Evolutionary conservation across 306 rosid species (phyloP).

Genomic region (Fragaria vesca): DNA sequence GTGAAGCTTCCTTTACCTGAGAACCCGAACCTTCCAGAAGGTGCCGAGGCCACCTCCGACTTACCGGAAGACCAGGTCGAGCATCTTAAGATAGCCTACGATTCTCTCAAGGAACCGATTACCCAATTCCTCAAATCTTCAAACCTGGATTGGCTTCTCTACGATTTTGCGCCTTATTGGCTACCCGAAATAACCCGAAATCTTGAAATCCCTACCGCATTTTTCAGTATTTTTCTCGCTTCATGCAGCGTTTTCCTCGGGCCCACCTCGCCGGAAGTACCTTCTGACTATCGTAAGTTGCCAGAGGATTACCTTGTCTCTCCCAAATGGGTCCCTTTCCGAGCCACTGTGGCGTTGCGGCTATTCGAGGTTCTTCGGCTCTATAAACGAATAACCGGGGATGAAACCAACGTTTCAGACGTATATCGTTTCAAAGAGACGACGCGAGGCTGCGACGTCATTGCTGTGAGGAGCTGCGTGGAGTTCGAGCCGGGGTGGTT

Average conservation of each 20-base stretch:
- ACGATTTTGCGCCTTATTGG: conserved; percentile 42
- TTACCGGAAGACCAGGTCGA: conserved; percentile 30
- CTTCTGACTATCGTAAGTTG: neutral
- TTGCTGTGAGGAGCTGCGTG: conserved; percentile 16
- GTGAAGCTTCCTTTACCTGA: conserved; percentile 42
- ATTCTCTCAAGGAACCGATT: conserved; percentile 30
- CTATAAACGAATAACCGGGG: neutral
- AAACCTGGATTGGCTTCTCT: conserved; percentile 39
- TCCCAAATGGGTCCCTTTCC: conserved; percentile 42
- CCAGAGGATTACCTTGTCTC: conserved; percentile 20
- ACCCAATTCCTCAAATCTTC: conserved; percentile 34
- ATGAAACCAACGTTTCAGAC: conserved; percentile 11
- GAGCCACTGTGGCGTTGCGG: conserved; percentile 21
- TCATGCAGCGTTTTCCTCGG: neutral
- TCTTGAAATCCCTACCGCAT: conserved; percentile 24
- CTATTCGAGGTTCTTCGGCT: conserved; percentile 29
- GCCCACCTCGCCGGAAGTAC: neutral
- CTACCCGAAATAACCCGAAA: conserved; percentile 2
- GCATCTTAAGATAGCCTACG: conserved; percentile 39
- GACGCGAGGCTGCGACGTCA: neutral
- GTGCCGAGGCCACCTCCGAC: conserved; percentile 50
- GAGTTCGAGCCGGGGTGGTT: conserved; percentile 23
- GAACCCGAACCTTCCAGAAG: conserved; percentile 27
- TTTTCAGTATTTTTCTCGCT: conserved; percentile 24
- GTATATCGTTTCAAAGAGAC: neutral